phyloP scores from a whole-genome alignment of 768 basidiomycete genomes.

The Lentinula lateritia region DNA sequence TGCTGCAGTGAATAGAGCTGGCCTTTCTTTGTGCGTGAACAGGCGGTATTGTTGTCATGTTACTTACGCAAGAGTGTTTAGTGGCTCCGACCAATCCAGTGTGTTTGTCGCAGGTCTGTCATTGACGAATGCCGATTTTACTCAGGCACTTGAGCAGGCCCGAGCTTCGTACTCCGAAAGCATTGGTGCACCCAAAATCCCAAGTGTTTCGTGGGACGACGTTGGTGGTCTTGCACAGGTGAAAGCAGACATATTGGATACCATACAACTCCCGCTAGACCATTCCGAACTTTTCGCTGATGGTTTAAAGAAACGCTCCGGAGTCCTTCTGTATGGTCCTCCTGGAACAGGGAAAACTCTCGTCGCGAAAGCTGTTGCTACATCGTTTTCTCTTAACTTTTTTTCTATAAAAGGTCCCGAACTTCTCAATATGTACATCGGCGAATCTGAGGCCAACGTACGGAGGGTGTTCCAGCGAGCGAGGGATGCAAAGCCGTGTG shows the following conservation, averaged over 20 bases:
- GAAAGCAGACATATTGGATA: slow-evolving; percentile 92
- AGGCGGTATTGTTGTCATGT: background rate
- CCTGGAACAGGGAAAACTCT: slow-evolving; percentile 96
- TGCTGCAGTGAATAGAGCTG: slow-evolving; percentile 47
- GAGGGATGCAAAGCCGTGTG: slow-evolving; percentile 87
- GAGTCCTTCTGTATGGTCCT: slow-evolving; percentile 89
- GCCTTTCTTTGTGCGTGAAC: slow-evolving; percentile 26
- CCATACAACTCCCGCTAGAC: slow-evolving; percentile 87
- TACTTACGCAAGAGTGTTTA: background rate
- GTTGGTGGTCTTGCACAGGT: slow-evolving; percentile 87
- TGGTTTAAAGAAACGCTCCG: slow-evolving; percentile 93
- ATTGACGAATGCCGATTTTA: slow-evolving; percentile 61
- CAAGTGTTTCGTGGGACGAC: slow-evolving; percentile 94
- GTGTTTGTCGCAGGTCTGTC: slow-evolving; percentile 29
- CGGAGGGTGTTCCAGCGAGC: slow-evolving; percentile 88
- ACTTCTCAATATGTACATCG: slow-evolving; percentile 96
- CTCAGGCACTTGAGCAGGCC: slow-evolving; percentile 63
- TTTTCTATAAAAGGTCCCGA: slow-evolving; percentile 98
- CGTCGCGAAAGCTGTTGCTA: slow-evolving; percentile 94
- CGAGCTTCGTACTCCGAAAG: slow-evolving; percentile 80
- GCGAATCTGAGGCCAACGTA: slow-evolving; percentile 97
- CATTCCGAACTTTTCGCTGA: slow-evolving; percentile 86
- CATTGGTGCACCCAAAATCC: slow-evolving; percentile 97
- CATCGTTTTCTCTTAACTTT: slow-evolving; percentile 91
- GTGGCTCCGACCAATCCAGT: background rate